Conservation (phyloP, 2,329 filamentous ascomycete genomes). For the Mariannaea sp. region DNA sequence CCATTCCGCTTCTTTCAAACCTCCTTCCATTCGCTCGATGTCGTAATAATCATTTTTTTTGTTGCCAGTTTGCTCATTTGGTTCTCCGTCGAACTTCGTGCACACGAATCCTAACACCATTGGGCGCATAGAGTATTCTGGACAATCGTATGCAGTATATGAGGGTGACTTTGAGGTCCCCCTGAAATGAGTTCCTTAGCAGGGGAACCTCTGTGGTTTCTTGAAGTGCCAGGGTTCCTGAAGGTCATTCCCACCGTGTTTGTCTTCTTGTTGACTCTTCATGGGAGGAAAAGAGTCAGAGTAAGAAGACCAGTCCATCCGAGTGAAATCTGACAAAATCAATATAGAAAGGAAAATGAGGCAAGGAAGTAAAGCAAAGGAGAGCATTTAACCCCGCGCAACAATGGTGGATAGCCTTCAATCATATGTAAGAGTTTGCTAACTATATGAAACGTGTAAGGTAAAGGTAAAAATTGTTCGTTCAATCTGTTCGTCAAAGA, state of each 20-base stretch:
- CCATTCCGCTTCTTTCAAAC: conserved; percentile 15
- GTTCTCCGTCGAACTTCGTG: conserved; percentile 6
- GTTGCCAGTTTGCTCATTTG: conserved; percentile 8
- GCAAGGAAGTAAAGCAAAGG: background rate
- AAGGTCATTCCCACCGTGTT: background rate
- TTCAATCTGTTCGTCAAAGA: conserved; percentile 19
- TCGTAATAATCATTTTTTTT: background rate
- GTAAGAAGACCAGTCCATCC: background rate
- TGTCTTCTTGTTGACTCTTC: background rate
- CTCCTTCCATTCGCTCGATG: conserved; percentile 2
- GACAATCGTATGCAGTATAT: background rate
- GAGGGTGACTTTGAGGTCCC: background rate
- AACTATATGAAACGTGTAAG: conserved; percentile 2
- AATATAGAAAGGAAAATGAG: background rate
- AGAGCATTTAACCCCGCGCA: background rate
- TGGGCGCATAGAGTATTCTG: background rate
- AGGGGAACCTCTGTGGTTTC: background rate
- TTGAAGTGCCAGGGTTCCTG: background rate
- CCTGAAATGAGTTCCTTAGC: background rate
- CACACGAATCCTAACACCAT: background rate
- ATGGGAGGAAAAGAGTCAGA: background rate
- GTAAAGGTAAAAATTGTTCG: conserved; percentile 6
- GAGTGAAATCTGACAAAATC: background rate
- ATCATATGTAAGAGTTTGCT: background rate
- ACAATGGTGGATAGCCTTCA: conserved; percentile 1